Base-by-base conservation (phyloP, 805 yeast genomes). In the Spathaspora boniae region DNA sequence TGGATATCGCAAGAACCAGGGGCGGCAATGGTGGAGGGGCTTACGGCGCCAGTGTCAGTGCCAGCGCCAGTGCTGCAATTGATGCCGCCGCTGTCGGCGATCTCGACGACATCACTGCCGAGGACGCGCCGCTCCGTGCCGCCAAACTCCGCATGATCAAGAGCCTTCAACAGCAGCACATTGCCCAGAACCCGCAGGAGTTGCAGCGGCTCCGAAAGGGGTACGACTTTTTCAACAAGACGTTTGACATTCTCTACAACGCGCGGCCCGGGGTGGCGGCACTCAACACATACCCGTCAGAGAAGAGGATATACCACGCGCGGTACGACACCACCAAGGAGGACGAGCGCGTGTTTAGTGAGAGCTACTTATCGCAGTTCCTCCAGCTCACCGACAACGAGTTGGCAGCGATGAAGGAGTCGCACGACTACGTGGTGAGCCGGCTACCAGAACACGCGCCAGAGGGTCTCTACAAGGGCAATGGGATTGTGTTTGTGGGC, bases 401-500 rank as follows among this genome's bases (percentile, higher is more conserved):
- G 41, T 53, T 76, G 25, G 42, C 48, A 1, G 58, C 68, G 16
- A 58, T 82, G 65, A 61, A 54, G 19, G 43, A 45, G 14, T 68
- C 80, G 4, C 88, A 82, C 53, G 40, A 45, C 7, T 46, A 48
- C 29, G 73, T 77, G 12, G 68, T 74, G 15, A 51, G 53, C 2
- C 60, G 57, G 21, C 50, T 82, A 15, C 53, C 84, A 4, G 78
- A 52, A 2, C 21, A 26, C 4, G 59, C 68, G 4, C 71, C 71
- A 1, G 35, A 45, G 6, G 54, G 56, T 8, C 46, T 65, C n/a
- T 66, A 65, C 42, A 33, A 50, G 16, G 66, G 81, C 1, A 62
- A 71, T 38, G 86, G 81, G 7, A 68, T 81, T 14, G 91, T 76
- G 18, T 78, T 69, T 48, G 88, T 85, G 19, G 94, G 91, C 23